These are phyloP conservation scores for Decorospora gaudefroyi DNA, from an alignment of 2,329 filamentous ascomycete species.

Conservation along the genomic window DNA sequence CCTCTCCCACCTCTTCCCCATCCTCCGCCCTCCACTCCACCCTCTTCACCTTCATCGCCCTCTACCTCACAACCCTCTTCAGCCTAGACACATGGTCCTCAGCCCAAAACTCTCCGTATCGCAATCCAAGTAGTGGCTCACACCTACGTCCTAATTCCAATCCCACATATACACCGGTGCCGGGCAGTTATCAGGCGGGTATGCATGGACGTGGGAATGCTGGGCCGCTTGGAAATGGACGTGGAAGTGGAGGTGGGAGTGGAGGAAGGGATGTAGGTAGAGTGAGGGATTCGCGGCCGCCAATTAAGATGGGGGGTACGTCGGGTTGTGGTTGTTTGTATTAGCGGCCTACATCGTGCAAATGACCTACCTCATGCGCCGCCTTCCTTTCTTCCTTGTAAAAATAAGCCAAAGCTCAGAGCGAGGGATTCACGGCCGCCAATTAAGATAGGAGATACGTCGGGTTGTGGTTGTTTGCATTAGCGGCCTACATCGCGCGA, in stretches of 20 bases:
- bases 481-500: too few species aligned
- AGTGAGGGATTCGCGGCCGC: constrained; percentile 34
- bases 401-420: too few species aligned
- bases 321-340: constrained; percentile 40
- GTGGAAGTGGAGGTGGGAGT: constrained; percentile 13
- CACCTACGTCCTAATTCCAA: too few species aligned
- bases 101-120: constrained; percentile 40
- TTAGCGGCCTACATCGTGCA: too few species aligned
- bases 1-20: constrained; percentile 10
- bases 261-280: constrained; percentile 25
- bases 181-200: constrained; percentile 37
- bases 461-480: constrained; percentile 39
- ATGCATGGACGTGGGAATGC: constrained; percentile 38
- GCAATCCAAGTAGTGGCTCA: constrained; percentile 28
- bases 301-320: constrained; percentile 34
- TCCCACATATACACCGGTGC: constrained; percentile 18
- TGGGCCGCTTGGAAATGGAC: constrained; percentile 20
- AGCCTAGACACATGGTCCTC: constrained; percentile 45
- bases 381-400: too few species aligned
- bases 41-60: constrained; percentile 42
- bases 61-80: constrained; percentile 50
- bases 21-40: constrained; percentile 30
- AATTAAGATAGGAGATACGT: constrained; percentile 33
- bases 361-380: too few species aligned
- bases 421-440: constrained; percentile 37